Evolutionary conservation across 441 rosid species (phyloP), one percentile per base, ranked within the genome.

Genomic region (Capsella rubella): DNA sequence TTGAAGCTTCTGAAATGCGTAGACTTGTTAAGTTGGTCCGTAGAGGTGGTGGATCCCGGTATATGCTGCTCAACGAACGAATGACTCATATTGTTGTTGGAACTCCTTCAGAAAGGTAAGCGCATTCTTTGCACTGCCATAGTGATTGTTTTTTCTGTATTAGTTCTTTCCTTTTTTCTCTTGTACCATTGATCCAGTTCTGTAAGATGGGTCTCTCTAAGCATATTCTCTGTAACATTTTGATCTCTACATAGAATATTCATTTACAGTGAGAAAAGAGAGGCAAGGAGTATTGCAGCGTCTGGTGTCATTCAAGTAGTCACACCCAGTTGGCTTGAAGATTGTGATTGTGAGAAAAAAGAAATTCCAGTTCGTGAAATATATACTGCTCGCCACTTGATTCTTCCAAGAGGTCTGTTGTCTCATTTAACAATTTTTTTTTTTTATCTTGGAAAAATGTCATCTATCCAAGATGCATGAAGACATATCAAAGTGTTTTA

Each of bases 1-100:
- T 93, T 86, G 93, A 87, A 87, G 87, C 92, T 82, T 82, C 86
- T 83, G 97, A 85, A 79, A 72, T 92, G 87, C 92, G 93, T 67
- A 91, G 84, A 80, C 86, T 90, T 77, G 91, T 94, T 64, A 85
- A 82, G 82, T 84, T 93, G 85, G 86, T 88, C 76, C 89, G 91
- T 8, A 83, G 75, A 86, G 97, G 98, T 73, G 99, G 98, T 76
- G 98, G 89, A 52, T 93, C 98, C 9, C 91, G 96, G 59, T 92
- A 86, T 83, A 78, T 86, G 79, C 77, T 81, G 29, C 74, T 81
- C 61, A 84, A 82, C 69, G 95, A 89, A 69, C 87, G 86, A 81
- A 85, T 96, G 85, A 96, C 99, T 9, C 99, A 96, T 63, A 85
- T 96, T 57, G 71, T 96, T 63, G 90, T 93, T 74, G 98, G 98